These are phyloP conservation scores for Plasmodium sp. DNA, from an alignment of 169 alveolate genomes.

Conservation along the genomic window DNA sequence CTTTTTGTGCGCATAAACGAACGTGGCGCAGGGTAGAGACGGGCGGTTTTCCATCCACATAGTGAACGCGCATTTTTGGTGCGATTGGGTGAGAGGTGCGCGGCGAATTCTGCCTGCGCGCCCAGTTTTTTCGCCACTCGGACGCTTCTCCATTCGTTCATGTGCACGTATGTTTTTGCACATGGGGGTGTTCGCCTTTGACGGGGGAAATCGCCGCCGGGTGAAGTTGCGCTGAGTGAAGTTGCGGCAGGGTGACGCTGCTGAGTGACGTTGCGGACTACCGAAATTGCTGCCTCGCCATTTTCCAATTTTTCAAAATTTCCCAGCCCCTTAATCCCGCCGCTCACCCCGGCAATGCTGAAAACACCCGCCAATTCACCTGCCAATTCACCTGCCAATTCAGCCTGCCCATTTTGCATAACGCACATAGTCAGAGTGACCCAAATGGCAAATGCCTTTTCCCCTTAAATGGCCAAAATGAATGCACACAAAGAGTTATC, in stretches of 20 bases:
- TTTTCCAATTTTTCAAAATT: not conserved
- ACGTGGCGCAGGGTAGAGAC: not conserved
- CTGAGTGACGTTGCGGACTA: not conserved
- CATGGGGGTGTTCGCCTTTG: not conserved
- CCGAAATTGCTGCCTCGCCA: not conserved
- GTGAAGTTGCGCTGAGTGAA: not conserved
- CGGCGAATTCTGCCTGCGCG: not conserved
- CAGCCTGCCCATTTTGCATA: not conserved
- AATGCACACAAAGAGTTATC: not conserved
- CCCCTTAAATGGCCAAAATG: not conserved
- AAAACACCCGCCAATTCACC: not conserved
- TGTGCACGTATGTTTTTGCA: not conserved
- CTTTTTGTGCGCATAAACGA: not conserved
- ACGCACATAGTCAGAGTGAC: not conserved
- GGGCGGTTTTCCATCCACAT: not conserved
- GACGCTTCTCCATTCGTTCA: not conserved
- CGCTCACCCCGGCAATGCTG: not conserved
- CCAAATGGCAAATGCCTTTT: not conserved
- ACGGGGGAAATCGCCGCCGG: not conserved
- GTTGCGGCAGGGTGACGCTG: too few species aligned
- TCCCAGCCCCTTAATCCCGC: not conserved
- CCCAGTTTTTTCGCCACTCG: not conserved
- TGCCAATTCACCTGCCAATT: not conserved
- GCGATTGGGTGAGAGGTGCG: not conserved
- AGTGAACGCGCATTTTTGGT: not conserved